Conservation (phyloP, 2,329 filamentous ascomycete genomes). For the Pseudocercospora fuligena region DNA sequence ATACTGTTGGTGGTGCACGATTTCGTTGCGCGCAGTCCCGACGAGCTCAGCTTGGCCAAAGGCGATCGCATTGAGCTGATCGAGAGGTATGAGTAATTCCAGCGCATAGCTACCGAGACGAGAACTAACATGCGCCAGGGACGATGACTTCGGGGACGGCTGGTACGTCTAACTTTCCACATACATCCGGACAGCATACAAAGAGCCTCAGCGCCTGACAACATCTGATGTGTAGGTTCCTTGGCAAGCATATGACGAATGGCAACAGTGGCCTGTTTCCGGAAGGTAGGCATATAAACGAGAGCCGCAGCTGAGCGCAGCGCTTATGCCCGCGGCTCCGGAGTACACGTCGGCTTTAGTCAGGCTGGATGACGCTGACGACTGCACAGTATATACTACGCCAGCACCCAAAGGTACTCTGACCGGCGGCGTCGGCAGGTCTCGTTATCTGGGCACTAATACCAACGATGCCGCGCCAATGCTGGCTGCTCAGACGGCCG, state of each 20-base stretch:
- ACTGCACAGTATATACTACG: slow-evolving; percentile 45
- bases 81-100: slow-evolving; percentile 57
- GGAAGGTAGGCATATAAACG: slow-evolving; percentile 64
- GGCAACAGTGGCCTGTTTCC: slow-evolving; percentile 79
- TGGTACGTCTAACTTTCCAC: slow-evolving; percentile 29
- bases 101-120: slow-evolving; percentile 1
- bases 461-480: slow-evolving; percentile 21
- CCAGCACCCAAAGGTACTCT: slow-evolving; percentile 43
- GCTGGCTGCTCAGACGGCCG: slow-evolving; percentile 27
- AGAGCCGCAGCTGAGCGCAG: background rate
- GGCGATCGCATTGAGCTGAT: slow-evolving; percentile 83
- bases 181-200: slow-evolving; percentile 5
- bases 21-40: slow-evolving; percentile 86
- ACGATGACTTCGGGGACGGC: slow-evolving; percentile 87
- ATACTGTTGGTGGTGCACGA: slow-evolving; percentile 77
- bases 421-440: slow-evolving; percentile 26
- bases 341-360: background rate
- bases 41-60: slow-evolving; percentile 87
- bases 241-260: slow-evolving; percentile 74
- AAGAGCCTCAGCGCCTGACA: slow-evolving; percentile 17
- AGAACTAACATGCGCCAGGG: slow-evolving; percentile 41
- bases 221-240: slow-evolving; percentile 62
- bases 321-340: background rate
- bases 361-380: slow-evolving; percentile 22
- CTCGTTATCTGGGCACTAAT: slow-evolving; percentile 29